Percentiles rank a stretch among this genome's conserved stretches.
Evolutionary conservation across 2,329 filamentous ascomycete genomes (phyloP).

Genomic region (Cytospora piceae): DNA sequence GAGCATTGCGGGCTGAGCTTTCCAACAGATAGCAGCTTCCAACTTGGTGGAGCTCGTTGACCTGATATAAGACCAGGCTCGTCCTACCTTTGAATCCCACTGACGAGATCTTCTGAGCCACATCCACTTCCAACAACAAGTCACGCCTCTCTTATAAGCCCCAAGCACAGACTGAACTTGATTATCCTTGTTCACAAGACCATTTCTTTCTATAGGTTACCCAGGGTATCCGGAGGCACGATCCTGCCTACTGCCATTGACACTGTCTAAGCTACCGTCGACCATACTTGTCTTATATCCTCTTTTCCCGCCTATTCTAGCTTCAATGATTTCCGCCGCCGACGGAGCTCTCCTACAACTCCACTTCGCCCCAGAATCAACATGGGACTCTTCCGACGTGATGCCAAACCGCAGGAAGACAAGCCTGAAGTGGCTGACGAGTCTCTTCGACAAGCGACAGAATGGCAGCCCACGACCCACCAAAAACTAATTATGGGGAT

Average conservation of each 20-base stretch:
- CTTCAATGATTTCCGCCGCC: conserved; percentile 28
- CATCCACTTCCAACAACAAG: background rate
- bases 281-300: background rate
- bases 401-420: conserved; percentile 17
- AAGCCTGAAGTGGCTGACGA: conserved; percentile 28
- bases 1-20: background rate
- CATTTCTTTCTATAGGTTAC: background rate
- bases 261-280: background rate
- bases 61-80: conserved; percentile 20
- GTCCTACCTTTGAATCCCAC: background rate
- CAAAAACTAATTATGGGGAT: conserved; percentile 34
- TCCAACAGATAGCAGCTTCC: conserved; percentile 1
- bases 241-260: background rate
- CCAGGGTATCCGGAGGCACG: background rate
- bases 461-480: conserved; percentile 32
- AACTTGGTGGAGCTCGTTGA: background rate
- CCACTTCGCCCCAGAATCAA: conserved; percentile 26
- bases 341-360: conserved; percentile 28
- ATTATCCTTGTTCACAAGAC: background rate
- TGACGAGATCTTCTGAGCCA: background rate
- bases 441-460: conserved; percentile 27
- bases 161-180: background rate
- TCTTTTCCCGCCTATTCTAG: background rate
- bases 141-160: background rate
- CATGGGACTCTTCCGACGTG: conserved; percentile 29